Base-by-base conservation (phyloP, 257 asterid species). In the Orobanche coerulescens region DNA sequence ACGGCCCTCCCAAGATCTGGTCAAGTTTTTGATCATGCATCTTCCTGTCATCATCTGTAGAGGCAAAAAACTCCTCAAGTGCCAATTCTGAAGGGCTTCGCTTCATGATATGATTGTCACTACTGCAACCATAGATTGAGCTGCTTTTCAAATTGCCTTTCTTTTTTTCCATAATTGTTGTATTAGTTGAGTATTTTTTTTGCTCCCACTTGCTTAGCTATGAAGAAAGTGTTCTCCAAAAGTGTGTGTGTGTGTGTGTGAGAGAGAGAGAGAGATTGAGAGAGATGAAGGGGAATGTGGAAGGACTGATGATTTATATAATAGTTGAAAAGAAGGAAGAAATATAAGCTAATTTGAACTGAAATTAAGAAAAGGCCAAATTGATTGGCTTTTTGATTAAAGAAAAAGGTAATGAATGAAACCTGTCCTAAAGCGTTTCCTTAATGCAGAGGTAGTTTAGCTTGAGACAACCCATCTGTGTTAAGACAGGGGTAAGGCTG, bases 1-100 rank as follows among this genome's bases (percentile, higher is more conserved):
- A 51, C 10, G 56, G 30, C 25, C 34, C 66, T 23, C 31, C 69
- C 2, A 52, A 39, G 42, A 24, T 34, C 33, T 23, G n/a, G 6
- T 31, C 60, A n/a, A 4, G 39, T 62, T 68, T 76, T 23, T 71
- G 68, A 52, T 66, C n/a, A 47, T 9, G 52, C 22, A 0, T 30
- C 13, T 26, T 43, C 33, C 25, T 52, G 26, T 47, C 14, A 5
- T 65, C 69, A 33, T 64, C 58, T 1, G 67, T 58, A 40, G 67
- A 55, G 34, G 66, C 59, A 44, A 80, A 68, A 4, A 76, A 47
- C 51, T 81, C 85, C 19, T 78, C 76, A 8, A 78, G 64, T 5
- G 73, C 78, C 68, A 83, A 31, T 47, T 70, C 75, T 11, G 87
- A 78, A 67, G 69, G 64, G 66, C 91, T 83, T 16, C 73, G 71